Conservation (phyloP, 2,329 filamentous ascomycete species). For the Cadophora luteo-olivacea region DNA sequence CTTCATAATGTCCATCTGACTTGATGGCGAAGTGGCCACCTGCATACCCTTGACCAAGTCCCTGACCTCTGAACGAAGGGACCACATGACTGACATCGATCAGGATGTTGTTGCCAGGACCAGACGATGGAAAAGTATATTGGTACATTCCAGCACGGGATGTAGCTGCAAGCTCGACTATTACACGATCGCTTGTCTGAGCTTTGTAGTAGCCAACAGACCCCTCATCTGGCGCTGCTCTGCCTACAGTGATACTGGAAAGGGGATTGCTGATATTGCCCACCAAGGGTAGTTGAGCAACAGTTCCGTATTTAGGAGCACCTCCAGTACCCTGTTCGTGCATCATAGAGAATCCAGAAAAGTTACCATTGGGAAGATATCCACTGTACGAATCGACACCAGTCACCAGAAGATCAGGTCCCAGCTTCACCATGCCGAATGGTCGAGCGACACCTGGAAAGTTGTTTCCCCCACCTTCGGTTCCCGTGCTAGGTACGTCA, state of each 20-base stretch:
- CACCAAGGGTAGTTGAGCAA: constrained; percentile 62
- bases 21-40: constrained; percentile 62
- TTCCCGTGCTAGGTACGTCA: constrained; percentile 33
- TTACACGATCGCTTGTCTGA: constrained; percentile 59
- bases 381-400: constrained; percentile 60
- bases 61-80: constrained; percentile 64
- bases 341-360: constrained; percentile 68
- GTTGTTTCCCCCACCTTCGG: constrained; percentile 54
- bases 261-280: constrained; percentile 61
- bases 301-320: constrained; percentile 72
- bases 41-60: constrained; percentile 66
- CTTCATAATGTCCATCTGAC: constrained; percentile 61
- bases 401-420: constrained; percentile 49
- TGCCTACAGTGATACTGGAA: constrained; percentile 59
- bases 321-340: constrained; percentile 73
- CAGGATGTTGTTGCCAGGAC: constrained; percentile 46
- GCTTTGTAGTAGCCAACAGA: constrained; percentile 68
- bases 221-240: constrained; percentile 57
- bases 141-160: constrained; percentile 64
- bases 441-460: constrained; percentile 53
- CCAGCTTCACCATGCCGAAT: constrained; percentile 54
- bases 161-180: constrained; percentile 62
- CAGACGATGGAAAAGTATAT: constrained; percentile 60
- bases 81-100: constrained; percentile 57
- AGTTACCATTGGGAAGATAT: constrained; percentile 56